These are phyloP conservation scores for Xanthoconium stramineum DNA, from an alignment of 768 basidiomycete species.

Conservation along the genomic window DNA sequence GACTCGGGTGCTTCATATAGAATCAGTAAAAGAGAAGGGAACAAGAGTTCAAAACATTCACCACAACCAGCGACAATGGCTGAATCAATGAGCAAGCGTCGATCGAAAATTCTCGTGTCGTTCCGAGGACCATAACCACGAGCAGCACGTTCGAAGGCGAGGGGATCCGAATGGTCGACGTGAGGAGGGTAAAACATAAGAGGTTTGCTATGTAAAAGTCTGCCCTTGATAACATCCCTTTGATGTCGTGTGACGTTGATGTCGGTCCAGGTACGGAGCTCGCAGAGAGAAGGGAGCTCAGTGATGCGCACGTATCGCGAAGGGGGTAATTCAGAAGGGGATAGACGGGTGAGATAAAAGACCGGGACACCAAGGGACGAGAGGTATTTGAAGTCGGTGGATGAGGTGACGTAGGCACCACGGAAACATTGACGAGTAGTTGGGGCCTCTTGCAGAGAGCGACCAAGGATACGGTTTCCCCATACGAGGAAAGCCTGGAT, in stretches of 20 bases:
- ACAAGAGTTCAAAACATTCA: not conserved
- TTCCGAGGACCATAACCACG: not conserved
- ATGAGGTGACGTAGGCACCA: not conserved
- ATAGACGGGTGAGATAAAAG: not conserved
- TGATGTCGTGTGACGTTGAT: not conserved
- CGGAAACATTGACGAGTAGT: not conserved
- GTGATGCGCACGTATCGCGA: not conserved
- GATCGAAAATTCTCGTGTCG: not conserved
- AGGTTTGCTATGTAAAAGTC: not conserved
- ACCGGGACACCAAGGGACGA: not conserved
- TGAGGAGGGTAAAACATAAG: not conserved
- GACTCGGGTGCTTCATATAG: not conserved
- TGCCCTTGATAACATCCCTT: not conserved
- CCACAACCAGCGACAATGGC: not conserved
- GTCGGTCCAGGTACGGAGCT: not conserved
- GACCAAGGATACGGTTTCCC: not conserved
- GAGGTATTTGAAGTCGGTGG: not conserved
- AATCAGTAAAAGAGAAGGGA: not conserved
- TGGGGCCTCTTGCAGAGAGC: not conserved
- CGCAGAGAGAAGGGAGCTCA: not conserved
- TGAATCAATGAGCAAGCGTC: not conserved
- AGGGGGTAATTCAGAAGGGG: not conserved
- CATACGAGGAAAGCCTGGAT: not conserved
- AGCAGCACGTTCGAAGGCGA: not conserved
- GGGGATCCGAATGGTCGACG: not conserved